Base-by-base conservation (phyloP, 257 asterid species). In the Parsonsia alboflavescens region DNA sequence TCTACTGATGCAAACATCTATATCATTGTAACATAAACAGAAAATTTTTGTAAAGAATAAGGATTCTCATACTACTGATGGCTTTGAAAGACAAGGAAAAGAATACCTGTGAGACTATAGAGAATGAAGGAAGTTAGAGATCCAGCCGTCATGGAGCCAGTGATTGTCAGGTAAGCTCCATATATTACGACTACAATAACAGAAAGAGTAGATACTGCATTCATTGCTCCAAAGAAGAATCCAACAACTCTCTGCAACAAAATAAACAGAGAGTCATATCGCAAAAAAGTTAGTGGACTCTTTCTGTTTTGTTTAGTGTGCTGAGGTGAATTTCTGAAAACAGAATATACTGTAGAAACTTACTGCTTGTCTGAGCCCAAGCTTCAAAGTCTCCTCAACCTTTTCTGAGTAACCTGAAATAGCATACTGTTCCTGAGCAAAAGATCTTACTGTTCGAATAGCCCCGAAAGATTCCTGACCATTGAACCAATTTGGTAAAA, bases 401-500 rank as follows among this genome's bases (percentile, higher is more conserved):
- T 92, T 92, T 85, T 83, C 93, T n/a, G 97, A 85, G 76, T 92
- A 92, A 54, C 93, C 88, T 70, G 89, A 73, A 75, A 76, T 83
- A 80, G 88, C 93, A 74, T 88, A 88, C 61, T 85, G 84, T 78
- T 90, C 97, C 77, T 88, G 96, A 26, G 97, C 96, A 85, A 92
- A 92, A 71, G 96, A 92, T 85, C 96, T 87, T 75, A 92, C 97
- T 2, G 97, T 92, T 64, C 96, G 93, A 69, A 92, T 77, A 5
- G 97, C 96, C 66, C 97, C 93, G 80, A 90, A 90, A 8, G 93
- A 82, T 90, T 92, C 96, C 97, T 92, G 77, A 70, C 82, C 33
- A 68, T 71, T 50, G 54, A 72, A 12, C 1, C 5, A 41, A 71
- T 30, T 57, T 52, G 24, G 17, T 30, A 39, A 73, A n/a, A 50